phyloP scores from a whole-genome alignment of 2,329 filamentous ascomycete genomes.

The Furcasterigmium furcatum region DNA sequence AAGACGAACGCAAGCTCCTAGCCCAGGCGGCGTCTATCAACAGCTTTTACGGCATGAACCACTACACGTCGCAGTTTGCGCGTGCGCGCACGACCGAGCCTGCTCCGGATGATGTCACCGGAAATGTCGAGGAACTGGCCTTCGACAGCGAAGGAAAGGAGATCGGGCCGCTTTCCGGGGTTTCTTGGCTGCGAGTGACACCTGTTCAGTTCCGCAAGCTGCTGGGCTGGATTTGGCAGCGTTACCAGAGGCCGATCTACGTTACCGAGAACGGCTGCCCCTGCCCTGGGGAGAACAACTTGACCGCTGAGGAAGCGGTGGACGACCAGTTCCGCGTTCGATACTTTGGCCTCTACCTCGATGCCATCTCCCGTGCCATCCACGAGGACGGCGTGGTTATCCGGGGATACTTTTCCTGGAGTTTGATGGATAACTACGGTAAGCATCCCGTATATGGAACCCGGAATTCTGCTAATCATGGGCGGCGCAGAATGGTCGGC shows the following conservation, averaged over 20 bases:
- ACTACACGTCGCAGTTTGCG: slow-evolving; percentile 33
- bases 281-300: slow-evolving; percentile 18
- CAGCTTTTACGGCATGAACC: slow-evolving; percentile 38
- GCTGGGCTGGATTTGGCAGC: slow-evolving; percentile 17
- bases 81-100: slow-evolving; percentile 19
- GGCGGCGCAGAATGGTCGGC: slow-evolving; percentile 4
- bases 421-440: slow-evolving; percentile 31
- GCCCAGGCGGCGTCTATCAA: slow-evolving; percentile 15
- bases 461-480: neutral
- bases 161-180: slow-evolving; percentile 9
- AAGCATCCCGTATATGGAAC: too few relatives aligned
- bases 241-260: slow-evolving; percentile 22
- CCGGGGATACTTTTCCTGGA: slow-evolving; percentile 30
- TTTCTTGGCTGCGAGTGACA: slow-evolving; percentile 11
- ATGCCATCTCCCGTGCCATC: slow-evolving; percentile 20
- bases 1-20: slow-evolving; percentile 19
- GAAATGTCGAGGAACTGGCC: slow-evolving; percentile 16
- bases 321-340: slow-evolving; percentile 13
- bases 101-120: slow-evolving; percentile 18
- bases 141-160: slow-evolving; percentile 21
- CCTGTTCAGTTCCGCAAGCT: slow-evolving; percentile 23
- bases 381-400: slow-evolving; percentile 24
- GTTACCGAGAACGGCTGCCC: slow-evolving; percentile 27
- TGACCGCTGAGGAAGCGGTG: slow-evolving; percentile 5
- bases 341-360: slow-evolving; percentile 17